Evolutionary conservation across 495 filamentous ascomycete species (phyloP), one percentile per base, ranked within the genome.

Genomic region (Podospora tetraspora): DNA sequence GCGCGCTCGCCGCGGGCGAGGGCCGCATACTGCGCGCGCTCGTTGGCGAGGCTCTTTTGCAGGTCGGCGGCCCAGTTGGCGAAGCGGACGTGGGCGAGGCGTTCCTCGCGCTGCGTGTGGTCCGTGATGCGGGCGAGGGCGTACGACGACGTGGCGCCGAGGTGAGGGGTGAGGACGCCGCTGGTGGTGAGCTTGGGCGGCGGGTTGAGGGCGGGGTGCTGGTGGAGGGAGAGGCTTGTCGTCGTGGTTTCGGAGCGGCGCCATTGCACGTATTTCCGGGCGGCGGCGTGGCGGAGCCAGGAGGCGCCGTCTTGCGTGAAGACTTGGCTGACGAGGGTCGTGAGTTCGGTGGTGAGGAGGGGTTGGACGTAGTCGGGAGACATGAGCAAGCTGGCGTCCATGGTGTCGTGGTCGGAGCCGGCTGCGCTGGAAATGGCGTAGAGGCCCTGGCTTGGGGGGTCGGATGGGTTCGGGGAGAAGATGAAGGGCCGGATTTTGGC

Each of bases 331-430:
- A 97, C 89, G 13, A 99, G 82, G 16, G 78, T 74, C 12, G 74
- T 70, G 9, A 99, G 85, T 69, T 99, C 96, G 23, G 93, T 94
- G 29, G 85, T 75, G 12, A 92, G 78, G 2, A 98, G 83, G 3
- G 96, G 96, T 66, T 92, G 90, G 21, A 97, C 83, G 76, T 99
- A 99, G 71, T 94, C 91, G 3, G 96, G 89, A 60, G 88, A 92
- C 95, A 99, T 99, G 16, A 99, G 83, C 0, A 95, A 86, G 73
- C 92, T 96, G 29, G 95, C 95, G 74, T 99, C 95, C 92, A 99
- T 97, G 59, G 84, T 90, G 24, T 97, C 93, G 62, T 89, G 80
- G 76, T 99, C 93, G 62, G 86, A 86, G 12, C 86, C 87, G 52
- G 88, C 84, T 13, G 86, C 87, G 22, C 92, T 96, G 24, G 96